A percentile compares a stretch with the other conserved stretches of the same genome.
Conservation (phyloP, 176 grass and related monocot genomes). For the Panicum miliaceum region DNA sequence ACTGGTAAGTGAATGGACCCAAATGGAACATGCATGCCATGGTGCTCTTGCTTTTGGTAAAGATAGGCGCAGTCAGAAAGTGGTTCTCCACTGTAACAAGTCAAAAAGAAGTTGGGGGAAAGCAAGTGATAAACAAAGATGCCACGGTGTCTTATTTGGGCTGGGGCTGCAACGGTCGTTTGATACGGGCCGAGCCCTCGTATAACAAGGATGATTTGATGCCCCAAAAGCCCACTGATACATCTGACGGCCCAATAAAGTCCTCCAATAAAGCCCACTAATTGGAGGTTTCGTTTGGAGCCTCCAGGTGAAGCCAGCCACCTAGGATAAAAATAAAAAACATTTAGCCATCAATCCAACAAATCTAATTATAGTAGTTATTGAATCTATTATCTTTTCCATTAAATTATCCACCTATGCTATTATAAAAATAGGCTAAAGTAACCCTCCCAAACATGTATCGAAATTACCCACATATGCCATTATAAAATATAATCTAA, state of each 20-base stretch:
- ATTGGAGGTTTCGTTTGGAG: no score
- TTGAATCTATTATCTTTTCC: no score
- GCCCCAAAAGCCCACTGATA: not conserved
- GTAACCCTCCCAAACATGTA: no score
- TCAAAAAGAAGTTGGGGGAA: constrained; percentile 32
- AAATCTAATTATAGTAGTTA: no score
- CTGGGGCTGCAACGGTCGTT: not conserved
- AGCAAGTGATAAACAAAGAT: constrained; percentile 7
- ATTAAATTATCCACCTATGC: no score
- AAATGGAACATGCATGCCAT: constrained; percentile 10
- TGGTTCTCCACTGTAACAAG: constrained; percentile 34
- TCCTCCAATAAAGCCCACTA: no score
- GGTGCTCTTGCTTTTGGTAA: constrained; percentile 50
- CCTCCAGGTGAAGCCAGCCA: no score
- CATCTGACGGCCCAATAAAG: not conserved
- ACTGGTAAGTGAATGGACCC: constrained; percentile 12
- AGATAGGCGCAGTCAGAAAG: constrained; percentile 49
- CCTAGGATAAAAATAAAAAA: no score
- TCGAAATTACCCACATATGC: no score
- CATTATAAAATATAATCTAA: no score
- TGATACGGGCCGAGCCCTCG: not conserved
- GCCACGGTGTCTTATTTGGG: not conserved
- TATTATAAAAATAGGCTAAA: no score
- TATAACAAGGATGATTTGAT: not conserved
- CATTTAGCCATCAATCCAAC: no score